Evolutionary conservation across 768 basidiomycete genomes (phyloP).

Genomic region (Macrolepiota dolichaula): DNA sequence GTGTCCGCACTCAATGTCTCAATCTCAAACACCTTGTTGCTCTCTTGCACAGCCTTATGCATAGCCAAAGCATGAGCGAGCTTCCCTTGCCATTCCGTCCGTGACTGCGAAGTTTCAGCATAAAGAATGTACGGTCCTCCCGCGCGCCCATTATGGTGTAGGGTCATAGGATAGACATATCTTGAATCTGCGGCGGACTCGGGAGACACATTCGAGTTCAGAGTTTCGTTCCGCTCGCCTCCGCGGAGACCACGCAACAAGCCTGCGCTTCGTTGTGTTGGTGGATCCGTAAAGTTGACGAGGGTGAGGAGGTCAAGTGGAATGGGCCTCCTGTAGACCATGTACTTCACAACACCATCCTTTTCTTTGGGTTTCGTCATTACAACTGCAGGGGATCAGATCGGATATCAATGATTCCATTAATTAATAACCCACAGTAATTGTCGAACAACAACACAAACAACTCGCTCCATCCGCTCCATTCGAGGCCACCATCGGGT

Average conservation of each 20-base stretch:
- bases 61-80: constrained; percentile 87
- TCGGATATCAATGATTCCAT: constrained; percentile 7
- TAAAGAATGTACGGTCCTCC: constrained; percentile 84
- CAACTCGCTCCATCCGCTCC: constrained; percentile 80
- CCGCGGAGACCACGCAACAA: constrained; percentile 62
- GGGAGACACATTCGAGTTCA: constrained; percentile 5
- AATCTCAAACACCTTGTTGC: constrained; percentile 93
- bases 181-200: constrained; percentile 47
- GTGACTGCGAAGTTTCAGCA: constrained; percentile 68
- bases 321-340: constrained; percentile 80
- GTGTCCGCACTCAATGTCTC: constrained; percentile 87
- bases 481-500: constrained; percentile 75
- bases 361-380: constrained; percentile 62
- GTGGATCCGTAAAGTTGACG: constrained; percentile 74
- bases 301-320: constrained; percentile 86
- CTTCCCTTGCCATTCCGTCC: constrained; percentile 87
- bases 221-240: constrained; percentile 23
- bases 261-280: constrained; percentile 65
- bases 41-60: constrained; percentile 84
- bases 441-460: constrained; percentile 93
- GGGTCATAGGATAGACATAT: constrained; percentile 78
- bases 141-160: constrained; percentile 84
- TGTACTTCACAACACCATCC: constrained; percentile 71
- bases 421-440: constrained; percentile 58
- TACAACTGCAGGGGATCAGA: constrained; percentile 52